Evolutionary conservation across 768 basidiomycete genomes (phyloP), one percentile per base, ranked within the genome.

Genomic region (Boletus eberwhitei): DNA sequence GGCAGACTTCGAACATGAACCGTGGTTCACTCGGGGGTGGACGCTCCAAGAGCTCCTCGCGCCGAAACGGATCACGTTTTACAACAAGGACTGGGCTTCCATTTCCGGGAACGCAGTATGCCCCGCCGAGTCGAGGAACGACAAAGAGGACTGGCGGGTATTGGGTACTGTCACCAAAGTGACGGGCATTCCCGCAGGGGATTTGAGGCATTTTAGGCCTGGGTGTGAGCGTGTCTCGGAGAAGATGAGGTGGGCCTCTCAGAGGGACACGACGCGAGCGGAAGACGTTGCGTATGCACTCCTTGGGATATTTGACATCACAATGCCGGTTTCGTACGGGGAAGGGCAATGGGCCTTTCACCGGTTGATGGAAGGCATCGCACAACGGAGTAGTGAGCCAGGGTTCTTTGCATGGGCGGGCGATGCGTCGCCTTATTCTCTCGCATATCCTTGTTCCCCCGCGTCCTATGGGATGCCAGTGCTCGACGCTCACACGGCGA

Each of bases 401-500:
- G 59, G 59, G 14, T 50, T 60, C 50, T 60, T 62, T 19, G 58
- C 55, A 17, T 60, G 66, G 54, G 44, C 49, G 0, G 65, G 63
- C 34, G 44, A 54, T 13, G 35, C 48, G 4, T 59, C 58, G 3
- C 52, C 48, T 22, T 59, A 59, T 24, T 57, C 56, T 38, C 48
- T 57, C 5, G 47, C 57, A 0, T 48, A 54, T 19, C 58, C 58
- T 29, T 31, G 21, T 8, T 59, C 58, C 38, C 58, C 58, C 1
- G 47, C 47, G 9, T 59, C 57, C 13, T 59, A 59, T 29, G 58
- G 58, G 22, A 36, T 3, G 2, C 14, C 35, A 2, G 42, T 17
- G 3, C 50, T 59, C 5, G 48, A 59, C 12, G 22, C 16, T n/a
- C 42, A 48, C 22, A 49, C 26, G 5, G 32, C 26, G 14, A 29